phyloP scores from a whole-genome alignment of 2,329 filamentous ascomycete genomes.

The Colletotrichum abscissum region DNA sequence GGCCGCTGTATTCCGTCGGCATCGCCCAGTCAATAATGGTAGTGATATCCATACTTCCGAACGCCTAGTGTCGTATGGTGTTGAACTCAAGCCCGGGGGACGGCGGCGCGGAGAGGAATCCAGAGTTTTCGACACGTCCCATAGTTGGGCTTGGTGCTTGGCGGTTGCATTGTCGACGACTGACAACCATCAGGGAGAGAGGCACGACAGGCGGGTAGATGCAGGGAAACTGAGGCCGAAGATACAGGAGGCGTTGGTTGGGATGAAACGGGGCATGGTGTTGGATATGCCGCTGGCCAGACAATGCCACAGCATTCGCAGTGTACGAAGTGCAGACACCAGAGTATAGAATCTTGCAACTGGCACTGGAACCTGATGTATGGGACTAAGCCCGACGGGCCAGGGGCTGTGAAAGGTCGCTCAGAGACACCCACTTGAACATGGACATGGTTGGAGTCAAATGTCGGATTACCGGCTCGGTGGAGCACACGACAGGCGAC shows the following conservation, averaged over 20 bases:
- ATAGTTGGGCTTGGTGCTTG: slow-evolving; percentile 20
- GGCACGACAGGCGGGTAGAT: slow-evolving; percentile 14
- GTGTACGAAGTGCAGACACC: background rate
- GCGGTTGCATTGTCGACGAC: background rate
- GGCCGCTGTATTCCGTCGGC: background rate
- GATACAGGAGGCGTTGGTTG: slow-evolving; percentile 17
- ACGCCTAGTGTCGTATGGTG: background rate
- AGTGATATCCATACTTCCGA: background rate
- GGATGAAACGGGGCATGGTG: slow-evolving; percentile 20
- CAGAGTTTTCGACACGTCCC: slow-evolving; percentile 15
- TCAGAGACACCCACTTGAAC: slow-evolving; percentile 1
- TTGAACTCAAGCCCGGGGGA: background rate
- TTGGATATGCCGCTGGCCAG: background rate
- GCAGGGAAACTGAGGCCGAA: slow-evolving; percentile 15
- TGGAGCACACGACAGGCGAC: background rate
- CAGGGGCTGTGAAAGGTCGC: background rate
- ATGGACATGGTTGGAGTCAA: slow-evolving; percentile 26
- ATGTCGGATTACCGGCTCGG: slow-evolving; percentile 15
- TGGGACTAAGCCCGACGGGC: background rate
- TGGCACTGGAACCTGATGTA: background rate
- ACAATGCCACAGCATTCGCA: background rate
- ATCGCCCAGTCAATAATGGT: background rate
- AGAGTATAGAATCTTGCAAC: background rate
- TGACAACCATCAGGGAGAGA: slow-evolving; percentile 17
- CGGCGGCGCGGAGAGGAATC: background rate